Percentiles rank a stretch among this genome's conserved stretches.
phyloP scores from a whole-genome alignment of 176 grass and related monocot species.

The Oryza glumipatula region DNA sequence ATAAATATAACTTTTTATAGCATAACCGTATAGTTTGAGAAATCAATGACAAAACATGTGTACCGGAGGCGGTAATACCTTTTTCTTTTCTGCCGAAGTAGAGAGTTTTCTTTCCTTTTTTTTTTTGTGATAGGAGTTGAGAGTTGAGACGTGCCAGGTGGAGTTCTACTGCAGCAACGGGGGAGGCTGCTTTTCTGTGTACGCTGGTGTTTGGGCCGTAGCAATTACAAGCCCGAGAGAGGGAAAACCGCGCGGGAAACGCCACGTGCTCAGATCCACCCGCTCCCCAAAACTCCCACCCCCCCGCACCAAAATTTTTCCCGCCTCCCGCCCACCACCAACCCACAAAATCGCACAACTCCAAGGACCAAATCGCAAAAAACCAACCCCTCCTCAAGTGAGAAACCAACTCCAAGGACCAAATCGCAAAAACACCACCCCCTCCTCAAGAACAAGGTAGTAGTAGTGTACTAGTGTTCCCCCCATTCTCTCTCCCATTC shows the following conservation, averaged over 20 bases:
- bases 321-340: slow-evolving; percentile 43
- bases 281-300: slow-evolving; percentile 24
- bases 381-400: neutral
- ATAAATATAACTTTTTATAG: too few relatives aligned
- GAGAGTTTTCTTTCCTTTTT: too few relatives aligned
- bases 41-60: too few relatives aligned
- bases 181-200: neutral
- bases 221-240: neutral
- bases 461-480: too few relatives aligned
- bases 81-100: too few relatives aligned
- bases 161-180: too few relatives aligned
- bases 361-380: slow-evolving; percentile 37
- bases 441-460: neutral
- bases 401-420: neutral
- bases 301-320: slow-evolving; percentile 37
- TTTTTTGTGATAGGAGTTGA: too few relatives aligned
- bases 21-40: too few relatives aligned
- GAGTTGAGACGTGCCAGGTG: too few relatives aligned
- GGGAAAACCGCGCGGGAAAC: slow-evolving; percentile 53
- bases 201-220: slow-evolving; percentile 17
- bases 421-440: slow-evolving; percentile 13
- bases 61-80: too few relatives aligned
- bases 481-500: neutral
- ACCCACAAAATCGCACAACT: neutral
- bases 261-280: slow-evolving; percentile 35